Evolutionary conservation across 2,329 filamentous ascomycete genomes (phyloP).

Genomic region (Oidium heveae): DNA sequence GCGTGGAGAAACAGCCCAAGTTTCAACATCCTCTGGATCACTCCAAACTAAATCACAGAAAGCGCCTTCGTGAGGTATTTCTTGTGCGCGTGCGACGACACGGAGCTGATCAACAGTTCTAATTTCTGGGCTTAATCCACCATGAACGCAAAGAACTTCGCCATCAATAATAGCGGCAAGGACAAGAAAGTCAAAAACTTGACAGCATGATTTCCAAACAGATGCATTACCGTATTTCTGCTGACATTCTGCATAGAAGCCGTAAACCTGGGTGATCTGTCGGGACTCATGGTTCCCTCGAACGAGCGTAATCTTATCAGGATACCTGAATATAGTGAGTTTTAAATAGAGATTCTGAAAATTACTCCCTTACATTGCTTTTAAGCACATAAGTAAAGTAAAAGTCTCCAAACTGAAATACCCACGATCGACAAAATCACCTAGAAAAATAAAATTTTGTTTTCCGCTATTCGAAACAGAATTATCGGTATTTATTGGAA

Average conservation of each 20-base stretch:
- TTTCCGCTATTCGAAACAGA: conserved; percentile 24
- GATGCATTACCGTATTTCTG: conserved; percentile 56
- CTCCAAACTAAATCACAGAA: conserved; percentile 59
- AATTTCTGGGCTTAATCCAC: conserved; percentile 47
- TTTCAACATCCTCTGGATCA: conserved; percentile 46
- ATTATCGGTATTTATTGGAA: conserved; percentile 16
- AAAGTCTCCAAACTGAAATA: conserved; percentile 54
- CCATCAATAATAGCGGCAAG: conserved; percentile 50
- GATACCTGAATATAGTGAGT: conserved; percentile 24
- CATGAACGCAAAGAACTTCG: conserved; percentile 48
- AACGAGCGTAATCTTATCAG: conserved; percentile 46
- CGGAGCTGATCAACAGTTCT: conserved; percentile 51
- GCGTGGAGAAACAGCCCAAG: conserved; percentile 43
- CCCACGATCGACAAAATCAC: conserved; percentile 49
- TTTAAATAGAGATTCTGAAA: neutral
- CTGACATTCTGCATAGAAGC: conserved; percentile 55
- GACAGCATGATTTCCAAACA: conserved; percentile 57
- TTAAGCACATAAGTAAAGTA: conserved; percentile 45
- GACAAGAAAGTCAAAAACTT: conserved; percentile 55
- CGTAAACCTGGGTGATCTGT: conserved; percentile 56
- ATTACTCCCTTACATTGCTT: conserved; percentile 31
- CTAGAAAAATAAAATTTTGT: conserved; percentile 48
- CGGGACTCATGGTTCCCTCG: conserved; percentile 54
- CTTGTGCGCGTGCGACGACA: conserved; percentile 47
- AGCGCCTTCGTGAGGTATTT: conserved; percentile 53